Percentiles rank a stretch among this genome's conserved stretches.
phyloP scores from a whole-genome alignment of 805 yeast species.

The Trichomonascus vanleenenianus region DNA sequence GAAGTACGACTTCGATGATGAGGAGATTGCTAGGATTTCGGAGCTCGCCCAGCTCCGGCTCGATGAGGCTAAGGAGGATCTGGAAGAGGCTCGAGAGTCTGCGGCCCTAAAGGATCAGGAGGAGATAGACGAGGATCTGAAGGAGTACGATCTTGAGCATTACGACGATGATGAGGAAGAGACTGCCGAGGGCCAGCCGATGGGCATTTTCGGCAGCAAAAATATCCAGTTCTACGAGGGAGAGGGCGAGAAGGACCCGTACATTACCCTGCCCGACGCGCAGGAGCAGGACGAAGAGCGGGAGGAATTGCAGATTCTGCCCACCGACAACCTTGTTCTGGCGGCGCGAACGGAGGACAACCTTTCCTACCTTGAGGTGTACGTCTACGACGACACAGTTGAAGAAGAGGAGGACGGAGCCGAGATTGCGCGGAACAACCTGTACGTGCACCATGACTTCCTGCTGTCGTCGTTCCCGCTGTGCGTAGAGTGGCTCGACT shows the following conservation, averaged over 20 bases:
- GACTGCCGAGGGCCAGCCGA: constrained; percentile 37
- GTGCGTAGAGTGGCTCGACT: constrained; percentile 92
- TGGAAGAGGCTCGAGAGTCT: constrained; percentile 29
- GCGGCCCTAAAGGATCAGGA: constrained; percentile 7
- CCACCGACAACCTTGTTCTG: constrained; percentile 81
- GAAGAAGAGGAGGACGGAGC: constrained; percentile 67
- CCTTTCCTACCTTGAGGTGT: constrained; percentile 82
- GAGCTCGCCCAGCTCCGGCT: constrained; percentile 78
- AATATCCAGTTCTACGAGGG: constrained; percentile 33
- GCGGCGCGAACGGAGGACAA: constrained; percentile 97
- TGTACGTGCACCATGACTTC: constrained; percentile 92
- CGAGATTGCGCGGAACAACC: constrained; percentile 48
- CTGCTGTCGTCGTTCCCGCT: constrained; percentile 97
- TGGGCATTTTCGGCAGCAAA: constrained; percentile 40
- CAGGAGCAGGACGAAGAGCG: constrained; percentile 62
- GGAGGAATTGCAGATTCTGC: constrained; percentile 75
- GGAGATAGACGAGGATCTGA: constrained; percentile 60
- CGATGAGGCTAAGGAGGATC: constrained; percentile 62
- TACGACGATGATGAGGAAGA: constrained; percentile 53
- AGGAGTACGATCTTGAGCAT: constrained; percentile 79
- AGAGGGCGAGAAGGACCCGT: constrained; percentile 45
- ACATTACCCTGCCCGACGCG: constrained; percentile 42
- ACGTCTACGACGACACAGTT: constrained; percentile 90
- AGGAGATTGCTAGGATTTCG: constrained; percentile 84
- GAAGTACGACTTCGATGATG: constrained; percentile 80